Base-by-base conservation (phyloP, 176 grass and related monocot species). In the Cenchrus purpureus region DNA sequence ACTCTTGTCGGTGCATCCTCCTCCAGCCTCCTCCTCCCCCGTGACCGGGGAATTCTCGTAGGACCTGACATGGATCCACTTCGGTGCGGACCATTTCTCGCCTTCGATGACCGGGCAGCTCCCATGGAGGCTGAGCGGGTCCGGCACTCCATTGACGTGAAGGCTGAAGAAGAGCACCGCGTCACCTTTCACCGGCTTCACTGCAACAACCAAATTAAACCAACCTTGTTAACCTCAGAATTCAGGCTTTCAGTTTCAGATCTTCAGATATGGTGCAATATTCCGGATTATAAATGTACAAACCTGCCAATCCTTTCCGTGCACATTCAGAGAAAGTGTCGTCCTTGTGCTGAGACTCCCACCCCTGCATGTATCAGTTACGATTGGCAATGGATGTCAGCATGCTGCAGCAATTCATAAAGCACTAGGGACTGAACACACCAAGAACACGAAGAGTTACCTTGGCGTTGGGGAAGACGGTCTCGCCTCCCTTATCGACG, bases 21-120 rank as follows among this genome's bases (percentile, higher is more conserved):
- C 42, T 14, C 42, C 10, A 0, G 62, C 42, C 16, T 42, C 37
- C 10, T 42, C 9, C 13, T 37, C 32, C 31, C 31, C 31, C 8
- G 29, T 4, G 50, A 17, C 9, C 5, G 19, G 56, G 28, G 76
- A 57, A 20, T 82, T 14, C 15, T 85, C 83, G 1, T 79, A 92
- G 52, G 88, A 70, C 7, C 88, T 78, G 63, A 88, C 20, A 16
- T 74, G 85, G 42, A 92, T 86, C 90, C 90, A 95, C 85, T 92
- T 95, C 0, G 90, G 87, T 0, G 90, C 88, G 6, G 88, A 87
- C 90, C 93, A 95, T 46, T 95, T 95, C 46, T 92, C 85, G 10
- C 93, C 87, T 19, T 90, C 16, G 17, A 90, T 95, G 16, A 92
- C 88, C 0, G 88, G 93, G 85, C 90, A 92, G 79, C 90, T 95